Evolutionary conservation across 805 yeast species (phyloP), one percentile per base, ranked within the genome.

Genomic region (Candida berthetii): DNA sequence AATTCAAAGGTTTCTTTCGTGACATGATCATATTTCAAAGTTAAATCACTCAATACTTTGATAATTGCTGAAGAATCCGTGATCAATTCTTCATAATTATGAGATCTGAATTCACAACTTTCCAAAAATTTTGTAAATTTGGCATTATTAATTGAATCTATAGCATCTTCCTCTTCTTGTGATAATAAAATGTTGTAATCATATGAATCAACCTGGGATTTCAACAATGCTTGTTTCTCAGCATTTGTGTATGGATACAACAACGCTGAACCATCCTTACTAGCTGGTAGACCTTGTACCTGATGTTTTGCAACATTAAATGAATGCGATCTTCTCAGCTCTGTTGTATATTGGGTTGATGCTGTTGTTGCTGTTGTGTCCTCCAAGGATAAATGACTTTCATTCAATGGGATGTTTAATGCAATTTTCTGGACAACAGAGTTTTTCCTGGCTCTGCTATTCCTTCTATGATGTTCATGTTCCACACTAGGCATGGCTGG

Each of bases 361-460:
- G 29, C 8, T 27, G 29, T 27, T 27, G 29, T 27, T 8, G 29
- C 4, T 27, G 29, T 11, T 11, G 13, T 13, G n/a, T 27, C n/a
- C 29, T 28, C 42, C 28, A 44, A n/a, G 5, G 33, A 13, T 9
- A 39, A 13, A 37, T 40, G 43, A 20, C 35, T 40, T 20, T 68
- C 66, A 3, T 57, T 47, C 17, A 61, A 60, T 2, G 81, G 80
- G 9, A 71, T 67, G 29, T 72, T 75, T 35, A 70, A 58, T 0
- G 88, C 88, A 37, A 82, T 79, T 25, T 66, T 61, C 39, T 78
- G 78, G 1, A 82, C 87, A 45, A 80, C 72, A 2, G 89, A 81
- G 44, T 74, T 72, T 41, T 81, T 70, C 53, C 88, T 66, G 7
- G 70, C 66, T 45, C 80, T 62, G 32, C 53, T 52, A 22, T 43